phyloP scores from a whole-genome alignment of 2,329 filamentous ascomycete species.

The Fusarium longipes region DNA sequence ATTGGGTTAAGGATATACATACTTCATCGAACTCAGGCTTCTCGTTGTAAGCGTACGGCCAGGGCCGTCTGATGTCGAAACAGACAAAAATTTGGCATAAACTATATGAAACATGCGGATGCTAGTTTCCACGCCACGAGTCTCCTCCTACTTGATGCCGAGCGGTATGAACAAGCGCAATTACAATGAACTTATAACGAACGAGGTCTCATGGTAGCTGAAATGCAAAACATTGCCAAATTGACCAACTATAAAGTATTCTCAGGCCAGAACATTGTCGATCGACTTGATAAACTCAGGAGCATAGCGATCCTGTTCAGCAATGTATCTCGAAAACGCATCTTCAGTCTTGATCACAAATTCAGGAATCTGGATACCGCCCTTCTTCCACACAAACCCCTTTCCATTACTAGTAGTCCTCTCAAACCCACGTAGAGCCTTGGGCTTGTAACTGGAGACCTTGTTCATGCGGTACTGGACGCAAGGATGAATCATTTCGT shows the following conservation, averaged over 20 bases:
- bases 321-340: constrained; percentile 31
- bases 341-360: constrained; percentile 39
- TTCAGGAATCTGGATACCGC: constrained; percentile 30
- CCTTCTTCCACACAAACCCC: constrained; percentile 35
- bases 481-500: constrained; percentile 40
- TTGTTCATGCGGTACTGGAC: constrained; percentile 42
- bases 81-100: background rate
- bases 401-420: constrained; percentile 18
- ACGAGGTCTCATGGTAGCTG: background rate
- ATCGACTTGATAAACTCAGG: constrained; percentile 31
- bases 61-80: background rate
- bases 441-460: constrained; percentile 32
- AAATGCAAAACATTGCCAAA: background rate
- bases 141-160: background rate
- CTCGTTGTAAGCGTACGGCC: background rate
- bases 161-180: background rate
- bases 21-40: background rate
- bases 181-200: background rate
- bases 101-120: background rate
- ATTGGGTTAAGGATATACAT: background rate
- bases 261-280: constrained; percentile 15
- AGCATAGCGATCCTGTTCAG: constrained; percentile 33
- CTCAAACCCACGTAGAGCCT: constrained; percentile 30
- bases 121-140: background rate
- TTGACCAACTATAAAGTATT: background rate